Percentiles rank a stretch among this genome's conserved stretches.
Conservation (phyloP, 1,139 yeast species). For the Blastobotrys buckinghamii region DNA sequence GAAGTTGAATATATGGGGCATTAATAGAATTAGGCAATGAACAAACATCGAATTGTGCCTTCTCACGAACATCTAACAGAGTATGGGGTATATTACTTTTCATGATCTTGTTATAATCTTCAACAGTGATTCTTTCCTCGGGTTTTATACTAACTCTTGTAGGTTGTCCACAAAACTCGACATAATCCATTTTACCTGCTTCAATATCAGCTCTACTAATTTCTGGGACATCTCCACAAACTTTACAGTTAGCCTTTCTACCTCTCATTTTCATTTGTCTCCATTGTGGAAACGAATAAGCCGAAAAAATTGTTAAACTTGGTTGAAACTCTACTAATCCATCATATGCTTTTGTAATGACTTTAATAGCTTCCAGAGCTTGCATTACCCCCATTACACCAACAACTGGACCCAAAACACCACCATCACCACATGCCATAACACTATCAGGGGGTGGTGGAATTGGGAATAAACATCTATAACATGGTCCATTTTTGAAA, state of each 20-base stretch:
- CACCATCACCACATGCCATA: conserved; percentile 88
- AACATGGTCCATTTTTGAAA: conserved; percentile 77
- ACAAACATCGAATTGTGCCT: conserved; percentile 66
- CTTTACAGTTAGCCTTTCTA: conserved; percentile 52
- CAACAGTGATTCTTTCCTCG: conserved; percentile 47
- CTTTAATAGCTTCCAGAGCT: conserved; percentile 81
- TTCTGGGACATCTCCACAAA: conserved; percentile 50
- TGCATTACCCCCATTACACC: conserved; percentile 86
- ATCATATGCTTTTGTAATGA: conserved; percentile 52
- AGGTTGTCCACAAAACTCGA: conserved; percentile 66
- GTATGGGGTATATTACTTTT: conserved; percentile 24
- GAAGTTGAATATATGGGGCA: conserved; percentile 51
- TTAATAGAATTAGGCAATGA: conserved; percentile 55
- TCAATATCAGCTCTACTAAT: conserved; percentile 46
- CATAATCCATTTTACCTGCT: conserved; percentile 51
- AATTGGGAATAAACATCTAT: conserved; percentile 83
- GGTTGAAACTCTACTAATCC: conserved; percentile 48
- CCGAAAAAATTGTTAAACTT: conserved; percentile 63
- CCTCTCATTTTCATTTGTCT: conserved; percentile 78
- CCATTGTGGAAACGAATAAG: conserved; percentile 64
- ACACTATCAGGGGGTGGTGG: conserved; percentile 87
- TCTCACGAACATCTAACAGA: conserved; percentile 76
- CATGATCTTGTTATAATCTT: conserved; percentile 34
- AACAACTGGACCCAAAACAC: conserved; percentile 92
- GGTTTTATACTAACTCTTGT: conserved; percentile 37